These are phyloP conservation scores for Golubevia pallescens DNA, from an alignment of 1,284 basidiomycete genomes.

Conservation along the genomic window DNA sequence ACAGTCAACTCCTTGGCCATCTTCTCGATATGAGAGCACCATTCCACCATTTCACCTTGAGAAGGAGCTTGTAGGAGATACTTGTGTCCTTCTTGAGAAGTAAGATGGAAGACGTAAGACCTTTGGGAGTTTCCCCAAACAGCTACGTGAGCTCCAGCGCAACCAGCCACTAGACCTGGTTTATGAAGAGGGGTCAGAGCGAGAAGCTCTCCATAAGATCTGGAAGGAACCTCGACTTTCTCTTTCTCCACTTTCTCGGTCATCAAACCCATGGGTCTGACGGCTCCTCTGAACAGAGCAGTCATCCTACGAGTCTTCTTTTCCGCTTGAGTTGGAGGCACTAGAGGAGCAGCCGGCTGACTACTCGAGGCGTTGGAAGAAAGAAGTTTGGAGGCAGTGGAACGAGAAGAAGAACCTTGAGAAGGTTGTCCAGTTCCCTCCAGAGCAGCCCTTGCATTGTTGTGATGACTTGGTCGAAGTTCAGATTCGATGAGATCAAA, in stretches of 20 bases:
- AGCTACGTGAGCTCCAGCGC: conserved; percentile 37
- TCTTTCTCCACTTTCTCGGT: conserved; percentile 29
- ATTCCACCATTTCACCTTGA: conserved; percentile 39
- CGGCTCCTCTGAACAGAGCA: conserved; percentile 52
- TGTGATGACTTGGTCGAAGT: too few species aligned
- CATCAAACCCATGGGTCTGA: conserved; percentile 35
- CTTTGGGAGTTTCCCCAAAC: conserved; percentile 53
- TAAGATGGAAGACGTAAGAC: conserved; percentile 51
- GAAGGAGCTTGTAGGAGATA: conserved; percentile 51
- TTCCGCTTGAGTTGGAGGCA: conserved; percentile 11
- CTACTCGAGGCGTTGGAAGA: too few species aligned
- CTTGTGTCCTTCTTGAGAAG: conserved; percentile 39
- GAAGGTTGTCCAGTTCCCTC: too few species aligned
- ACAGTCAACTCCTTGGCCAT: conserved; percentile 21
- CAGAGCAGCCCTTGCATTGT: too few species aligned
- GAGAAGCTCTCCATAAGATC: conserved; percentile 27
- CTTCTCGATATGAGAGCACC: conserved; percentile 38
- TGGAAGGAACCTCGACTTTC: conserved; percentile 4
- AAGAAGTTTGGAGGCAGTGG: too few species aligned
- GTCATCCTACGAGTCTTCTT: conserved; percentile 50
- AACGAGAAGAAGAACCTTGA: too few species aligned
- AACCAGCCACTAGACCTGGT: conserved; percentile 30
- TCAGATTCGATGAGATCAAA: conserved; percentile 15
- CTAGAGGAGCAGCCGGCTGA: neutral
- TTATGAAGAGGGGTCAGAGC: conserved; percentile 36